Evolutionary conservation across 2,329 filamentous ascomycete species (phyloP).

Genomic region (Scopulariopsis brevicaulis): DNA sequence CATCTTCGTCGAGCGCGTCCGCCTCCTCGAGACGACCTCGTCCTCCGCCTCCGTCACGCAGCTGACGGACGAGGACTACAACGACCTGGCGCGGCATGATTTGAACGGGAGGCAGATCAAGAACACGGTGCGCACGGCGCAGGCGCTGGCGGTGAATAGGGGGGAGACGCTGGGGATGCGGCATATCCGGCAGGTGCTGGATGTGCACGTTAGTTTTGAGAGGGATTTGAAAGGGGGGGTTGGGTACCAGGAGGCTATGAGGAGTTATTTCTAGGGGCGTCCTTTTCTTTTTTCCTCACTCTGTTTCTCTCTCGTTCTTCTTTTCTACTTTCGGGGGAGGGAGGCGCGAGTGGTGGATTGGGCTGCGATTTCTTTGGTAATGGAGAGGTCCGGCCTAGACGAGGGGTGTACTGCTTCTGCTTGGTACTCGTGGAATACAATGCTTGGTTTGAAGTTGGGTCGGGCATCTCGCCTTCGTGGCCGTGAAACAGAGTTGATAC

Average conservation of each 20-base stretch:
- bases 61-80: conserved; percentile 58
- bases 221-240: conserved; percentile 70
- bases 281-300: background rate
- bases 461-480: too few species aligned
- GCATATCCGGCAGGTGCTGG: conserved; percentile 73
- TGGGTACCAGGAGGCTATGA: conserved; percentile 76
- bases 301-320: too few species aligned
- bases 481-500: too few species aligned
- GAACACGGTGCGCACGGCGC: conserved; percentile 61
- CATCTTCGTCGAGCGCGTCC: conserved; percentile 68
- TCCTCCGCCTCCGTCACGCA: conserved; percentile 26
- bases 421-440: too few species aligned
- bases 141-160: conserved; percentile 71
- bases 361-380: too few species aligned
- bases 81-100: conserved; percentile 53
- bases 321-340: too few species aligned
- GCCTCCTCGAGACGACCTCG: conserved; percentile 46
- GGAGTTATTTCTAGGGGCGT: conserved; percentile 51
- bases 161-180: conserved; percentile 60
- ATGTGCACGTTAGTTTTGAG: conserved; percentile 74
- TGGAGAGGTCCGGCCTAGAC: too few species aligned
- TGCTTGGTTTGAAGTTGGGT: too few species aligned
- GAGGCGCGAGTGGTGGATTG: too few species aligned
- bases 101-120: conserved; percentile 65
- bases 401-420: too few species aligned